Base-by-base conservation (phyloP, 148 eudicot species). In the Hydrangea macrophylla region DNA sequence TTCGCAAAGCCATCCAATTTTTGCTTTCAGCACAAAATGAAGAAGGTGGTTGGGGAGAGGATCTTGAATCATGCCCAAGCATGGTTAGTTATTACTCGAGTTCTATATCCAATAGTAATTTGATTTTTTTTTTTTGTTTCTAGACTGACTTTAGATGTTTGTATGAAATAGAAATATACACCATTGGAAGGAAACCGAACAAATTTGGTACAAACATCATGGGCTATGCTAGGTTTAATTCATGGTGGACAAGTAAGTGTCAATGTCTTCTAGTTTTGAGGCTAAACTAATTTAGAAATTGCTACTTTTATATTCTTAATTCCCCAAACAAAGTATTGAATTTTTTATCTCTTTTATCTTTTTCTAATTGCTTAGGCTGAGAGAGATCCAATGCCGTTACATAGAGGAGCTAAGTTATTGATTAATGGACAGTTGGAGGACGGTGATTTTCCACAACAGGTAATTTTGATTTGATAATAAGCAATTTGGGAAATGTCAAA, bases 1-100 rank as follows among this genome's bases (percentile, higher is more conserved):
- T 83, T 36, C 66, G 81, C 2, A 70, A 74, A 74, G 86, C 64
- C 0, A 79, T 83, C 9, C 36, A 63, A 5, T 75, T 79, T 64
- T 61, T 67, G 60, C 76, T 79, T 39, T 68, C 79, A 7, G 50
- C 25, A 33, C 79, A 83, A 70, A 79, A 79, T 24, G 79, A 74
- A 50, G 83, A 83, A 18, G 86, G 86, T 39, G 86, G 86, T 44
- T 83, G 85, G 85, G 85, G 85, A 58, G 85, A 82, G 64, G 68
- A 82, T 55, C 69, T 68, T 27, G 70, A 78, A 54, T 82, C 85
- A 13, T 82, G 80, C 72, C 85, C 85, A 6, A 69, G 70, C 27
- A 72, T 73, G 79, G 81, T 81, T 62, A 42, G 9, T 50, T 33
- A 25, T 31, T 9, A 27, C 27, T 2, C 13, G 8, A n/a, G 5